A percentile compares a stretch with the other conserved stretches of the same genome.
Conservation (phyloP, 768 basidiomycete genomes). For the Rhodosporidiobolus odoratus region DNA sequence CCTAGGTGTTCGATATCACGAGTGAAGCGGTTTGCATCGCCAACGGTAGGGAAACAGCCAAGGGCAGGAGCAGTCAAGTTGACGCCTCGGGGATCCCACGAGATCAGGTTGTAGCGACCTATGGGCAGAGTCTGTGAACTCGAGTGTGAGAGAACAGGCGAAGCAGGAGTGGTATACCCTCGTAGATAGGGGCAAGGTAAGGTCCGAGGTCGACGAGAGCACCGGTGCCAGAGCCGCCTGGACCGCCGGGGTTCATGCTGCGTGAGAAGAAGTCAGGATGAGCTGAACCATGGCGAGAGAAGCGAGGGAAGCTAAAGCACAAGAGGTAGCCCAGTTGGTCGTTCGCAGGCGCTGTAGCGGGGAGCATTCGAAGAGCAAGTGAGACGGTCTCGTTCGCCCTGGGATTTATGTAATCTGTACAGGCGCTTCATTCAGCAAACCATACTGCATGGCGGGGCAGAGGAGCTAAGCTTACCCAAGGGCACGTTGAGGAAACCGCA, state of each 20-base stretch:
- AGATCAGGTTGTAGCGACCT: conserved; percentile 38
- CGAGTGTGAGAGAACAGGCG: not conserved
- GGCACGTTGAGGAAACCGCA: conserved; percentile 36
- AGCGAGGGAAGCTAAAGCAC: not conserved
- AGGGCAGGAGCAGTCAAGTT: conserved; percentile 34
- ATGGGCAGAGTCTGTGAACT: not conserved
- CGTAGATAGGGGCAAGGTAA: conserved; percentile 16
- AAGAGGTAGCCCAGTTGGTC: conserved; percentile 34
- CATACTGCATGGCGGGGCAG: not conserved
- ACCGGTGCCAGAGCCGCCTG: conserved; percentile 34
- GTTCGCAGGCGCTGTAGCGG: conserved; percentile 18
- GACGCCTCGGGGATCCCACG: conserved; percentile 40
- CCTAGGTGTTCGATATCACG: conserved; percentile 27
- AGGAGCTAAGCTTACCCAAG: conserved; percentile 7
- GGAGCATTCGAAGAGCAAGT: conserved; percentile 33
- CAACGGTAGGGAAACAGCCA: conserved; percentile 29
- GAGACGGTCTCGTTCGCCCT: conserved; percentile 28
- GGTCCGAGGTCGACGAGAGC: conserved; percentile 12
- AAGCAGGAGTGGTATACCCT: not conserved
- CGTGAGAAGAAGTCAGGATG: not conserved
- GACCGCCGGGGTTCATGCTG: conserved; percentile 37
- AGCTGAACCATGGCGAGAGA: too few species aligned
- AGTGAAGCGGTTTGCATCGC: conserved; percentile 26
- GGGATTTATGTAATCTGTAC: conserved; percentile 26
- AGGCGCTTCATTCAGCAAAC: not conserved